Base-by-base conservation (phyloP, 108 stramenopile genomes). In the Epipyxis sp. region DNA sequence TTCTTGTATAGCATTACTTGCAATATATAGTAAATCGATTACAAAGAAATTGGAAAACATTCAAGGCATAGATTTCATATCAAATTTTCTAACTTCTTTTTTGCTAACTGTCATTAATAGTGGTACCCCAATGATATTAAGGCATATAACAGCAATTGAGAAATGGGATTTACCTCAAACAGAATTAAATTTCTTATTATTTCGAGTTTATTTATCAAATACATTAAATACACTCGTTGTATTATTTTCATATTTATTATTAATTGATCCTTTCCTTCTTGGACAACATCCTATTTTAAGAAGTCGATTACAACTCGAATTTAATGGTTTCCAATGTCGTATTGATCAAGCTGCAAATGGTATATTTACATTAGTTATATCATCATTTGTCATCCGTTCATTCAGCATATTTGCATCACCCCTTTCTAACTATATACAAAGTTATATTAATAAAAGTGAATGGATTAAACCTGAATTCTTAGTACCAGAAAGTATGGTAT, bases 331-430 rank as follows among this genome's bases (percentile, higher is more conserved):
- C 20, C 46, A 6, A 50, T 65, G 61, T 65, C 61, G 61, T 65
- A 65, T 65, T 16, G 61, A 65, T 65, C 61, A 65, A 65, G 61
- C 34, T 6, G 61, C 61, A 13, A 32, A 65, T 35, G 61, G 61
- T 13, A 32, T 65, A 37, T 65, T 65, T 37, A 65, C 61, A 37
- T 3, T 65, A 6, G 61, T 65, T 35, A 32, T 29, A 3, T 65
- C 34, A 32, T 13, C 61, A 35, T 65, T 16, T 16, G 3, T 65
- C 3, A 13, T 65, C 3, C 6, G 34, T 65, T 6, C 20, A 6
- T 29, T 37, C 25, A 65, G 10, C 3, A 16, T 65, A 16, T 29
- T 65, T 29, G 34, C 34, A 32, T 32, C 34, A 32, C 61, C 61
- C 6, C 10, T 13, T 65, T 10, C 25, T 37, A 65, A 65, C 6